Base-by-base conservation (phyloP, 306 rosid genomes). In the Medicago lupulina region DNA sequence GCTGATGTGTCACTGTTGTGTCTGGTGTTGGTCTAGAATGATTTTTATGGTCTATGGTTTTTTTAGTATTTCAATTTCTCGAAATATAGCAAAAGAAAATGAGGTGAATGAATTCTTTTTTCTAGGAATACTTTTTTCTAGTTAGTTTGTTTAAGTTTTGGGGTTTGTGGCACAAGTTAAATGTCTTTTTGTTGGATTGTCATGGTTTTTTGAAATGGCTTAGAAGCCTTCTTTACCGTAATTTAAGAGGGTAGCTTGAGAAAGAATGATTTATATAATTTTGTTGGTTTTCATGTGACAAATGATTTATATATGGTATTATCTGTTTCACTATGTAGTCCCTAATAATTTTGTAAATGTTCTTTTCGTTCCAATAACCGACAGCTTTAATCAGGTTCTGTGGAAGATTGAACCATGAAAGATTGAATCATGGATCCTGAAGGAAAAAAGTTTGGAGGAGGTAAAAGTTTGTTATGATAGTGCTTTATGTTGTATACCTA, bases 391-490 rank as follows among this genome's bases (percentile, higher is more conserved):
- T 4, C 38, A 34, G 38, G 38, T 34, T 34, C 38, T 34, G 38
- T 34, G 38, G 38, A 34, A 34, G 38, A 34, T 34, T 34, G 38
- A 34, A 6, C 38, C 40, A 67, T 72, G 86, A 82, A 67, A 83
- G 77, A 82, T 67, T 90, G 89, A 89, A 44, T 71, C 74, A 93
- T 90, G 98, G 98, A 93, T 80, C 67, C 88, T 63, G 91, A 90
- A 82, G 87, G 84, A 75, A 86, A 85, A 78, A 93, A 85, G 79
- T 93, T 90, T 85, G 98, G 98, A 73, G 88, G 87, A 89, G 98
- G 98, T 92, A 92, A 50, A 68, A 15, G 10, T 41, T 74, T 78
- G 23, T 63, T 57, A 59, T 68, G 11, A 39, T 36, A 76, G 55
- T 69, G 59, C 39, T 64, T 67, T 80, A n/a, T 41, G 60, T 4